Percentiles rank a stretch among this genome's conserved stretches.
Conservation (phyloP, 2,329 filamentous ascomycete genomes). For the Epichloe elymi region DNA sequence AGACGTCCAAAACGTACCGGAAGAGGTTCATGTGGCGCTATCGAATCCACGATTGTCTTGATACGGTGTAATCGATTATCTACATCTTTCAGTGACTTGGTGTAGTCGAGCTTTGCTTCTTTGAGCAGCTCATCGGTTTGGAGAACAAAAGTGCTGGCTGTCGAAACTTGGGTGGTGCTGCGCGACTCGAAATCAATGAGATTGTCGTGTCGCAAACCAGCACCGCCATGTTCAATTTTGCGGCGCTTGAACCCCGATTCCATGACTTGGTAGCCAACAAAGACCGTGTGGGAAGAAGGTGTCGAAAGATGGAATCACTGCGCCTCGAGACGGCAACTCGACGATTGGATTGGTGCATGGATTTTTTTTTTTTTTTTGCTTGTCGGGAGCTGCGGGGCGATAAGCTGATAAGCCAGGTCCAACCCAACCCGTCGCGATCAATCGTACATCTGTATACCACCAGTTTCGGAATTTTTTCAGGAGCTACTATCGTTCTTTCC, state of each 20-base stretch:
- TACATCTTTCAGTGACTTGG: slow-evolving; percentile 31
- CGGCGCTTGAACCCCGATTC: slow-evolving; percentile 34
- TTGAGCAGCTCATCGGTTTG: slow-evolving; percentile 47
- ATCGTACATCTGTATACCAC: no score
- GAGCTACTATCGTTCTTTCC: no score
- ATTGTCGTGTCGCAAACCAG: slow-evolving; percentile 20
- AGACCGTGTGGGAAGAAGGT: background rate
- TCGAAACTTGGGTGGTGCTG: slow-evolving; percentile 26
- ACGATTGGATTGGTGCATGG: background rate
- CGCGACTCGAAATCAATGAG: slow-evolving; percentile 29
- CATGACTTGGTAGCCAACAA: slow-evolving; percentile 19
- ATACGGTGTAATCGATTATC: slow-evolving; percentile 37
- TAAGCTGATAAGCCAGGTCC: slow-evolving; percentile 13
- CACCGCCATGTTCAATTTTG: slow-evolving; percentile 30
- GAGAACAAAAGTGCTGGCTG: slow-evolving; percentile 42
- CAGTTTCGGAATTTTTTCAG: no score
- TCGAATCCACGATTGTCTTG: slow-evolving; percentile 38
- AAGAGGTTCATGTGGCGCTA: slow-evolving; percentile 34
- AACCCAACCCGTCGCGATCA: no score
- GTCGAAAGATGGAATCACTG: background rate
- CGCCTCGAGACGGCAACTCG: background rate
- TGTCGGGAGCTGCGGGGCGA: slow-evolving; percentile 11
- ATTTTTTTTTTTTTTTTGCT: slow-evolving; percentile 3
- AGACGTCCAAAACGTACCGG: slow-evolving; percentile 27
- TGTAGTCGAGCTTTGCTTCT: slow-evolving; percentile 40